Base-by-base conservation (phyloP, 2,329 filamentous ascomycete species). In the Pseudogymnoascus sp. region DNA sequence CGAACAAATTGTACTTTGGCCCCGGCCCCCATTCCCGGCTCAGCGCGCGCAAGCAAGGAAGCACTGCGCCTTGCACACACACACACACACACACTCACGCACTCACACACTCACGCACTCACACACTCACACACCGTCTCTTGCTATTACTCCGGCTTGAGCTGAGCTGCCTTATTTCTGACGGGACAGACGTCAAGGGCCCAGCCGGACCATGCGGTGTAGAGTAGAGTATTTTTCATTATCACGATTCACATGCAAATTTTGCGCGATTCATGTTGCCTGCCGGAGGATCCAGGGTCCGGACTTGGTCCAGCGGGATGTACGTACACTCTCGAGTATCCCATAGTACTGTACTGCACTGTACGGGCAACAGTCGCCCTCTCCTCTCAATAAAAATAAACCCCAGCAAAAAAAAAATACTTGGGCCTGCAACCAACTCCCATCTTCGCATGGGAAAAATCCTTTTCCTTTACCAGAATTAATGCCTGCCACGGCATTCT, bases 211-310 rank as follows among this genome's bases (percentile, higher is more conserved):
- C 41, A 48, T 30, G 41, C n/a, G 8, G 41, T 30, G 41, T 48
- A 30, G 41, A 18, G 23, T 48, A 48, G 41, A 48, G 41, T 48
- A 15, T 28, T 45, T 48, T 48, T 48, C 41, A 48, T 30, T 30
- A 48, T 48, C 21, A 48, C 23, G 41, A 48, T 48, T 48, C 41
- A 48, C 41, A 48, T 48, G 41, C 41, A 28, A 48, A 48, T n/a
- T 48, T 48, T 48, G 41, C 41, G 41, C 41, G 41, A 48, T 48
- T 48, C 41, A 48, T 48, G 41, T 28, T 48, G 21, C 13, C 23
- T 48, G 41, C 41, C 41, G 23, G 41, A 21, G 41, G 41, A 48
- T 48, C 23, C 41, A 48, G 41, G 41, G 41, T 48, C 41, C 41
- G 41, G 41, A 48, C 28, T 48, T 48, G 23, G 41, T 18, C n/a